Conservation (phyloP, 202 grass and related monocot species). For the Panicum virgatum region DNA sequence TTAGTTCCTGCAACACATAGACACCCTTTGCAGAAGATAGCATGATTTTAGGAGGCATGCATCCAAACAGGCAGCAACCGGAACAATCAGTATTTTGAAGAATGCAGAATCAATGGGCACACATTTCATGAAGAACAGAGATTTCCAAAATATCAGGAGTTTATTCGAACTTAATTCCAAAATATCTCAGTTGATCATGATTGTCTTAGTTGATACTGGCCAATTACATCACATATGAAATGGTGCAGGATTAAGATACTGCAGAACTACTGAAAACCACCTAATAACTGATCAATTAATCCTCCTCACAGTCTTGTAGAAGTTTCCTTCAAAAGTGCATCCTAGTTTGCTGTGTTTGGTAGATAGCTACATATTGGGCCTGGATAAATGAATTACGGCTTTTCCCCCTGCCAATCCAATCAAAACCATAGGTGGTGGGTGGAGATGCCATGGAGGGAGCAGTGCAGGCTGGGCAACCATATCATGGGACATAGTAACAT, state of each 20-base stretch:
- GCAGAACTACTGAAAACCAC: background rate
- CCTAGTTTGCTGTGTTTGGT: background rate
- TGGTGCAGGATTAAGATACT: background rate
- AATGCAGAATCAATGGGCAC: background rate
- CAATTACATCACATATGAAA: constrained; percentile 1
- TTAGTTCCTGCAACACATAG: background rate
- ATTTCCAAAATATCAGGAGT: background rate
- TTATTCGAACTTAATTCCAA: background rate
- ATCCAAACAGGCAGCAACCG: background rate
- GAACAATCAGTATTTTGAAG: background rate
- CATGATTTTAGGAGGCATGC: background rate
- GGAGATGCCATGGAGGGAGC: background rate
- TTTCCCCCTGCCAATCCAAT: background rate
- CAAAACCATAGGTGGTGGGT: background rate
- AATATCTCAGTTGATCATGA: background rate
- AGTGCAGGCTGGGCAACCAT: background rate
- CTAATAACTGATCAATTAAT: too few species aligned
- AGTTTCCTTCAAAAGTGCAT: background rate
- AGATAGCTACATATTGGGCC: background rate
- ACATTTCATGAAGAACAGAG: background rate
- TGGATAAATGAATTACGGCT: background rate
- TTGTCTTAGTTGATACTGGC: background rate
- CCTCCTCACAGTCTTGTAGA: background rate
- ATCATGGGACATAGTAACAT: background rate
- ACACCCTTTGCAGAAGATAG: background rate